Percentiles rank a stretch among this genome's conserved stretches.
These are phyloP conservation scores for Phytomonas francai DNA, from an alignment of 208 protist genomes.

Conservation along the genomic window DNA sequence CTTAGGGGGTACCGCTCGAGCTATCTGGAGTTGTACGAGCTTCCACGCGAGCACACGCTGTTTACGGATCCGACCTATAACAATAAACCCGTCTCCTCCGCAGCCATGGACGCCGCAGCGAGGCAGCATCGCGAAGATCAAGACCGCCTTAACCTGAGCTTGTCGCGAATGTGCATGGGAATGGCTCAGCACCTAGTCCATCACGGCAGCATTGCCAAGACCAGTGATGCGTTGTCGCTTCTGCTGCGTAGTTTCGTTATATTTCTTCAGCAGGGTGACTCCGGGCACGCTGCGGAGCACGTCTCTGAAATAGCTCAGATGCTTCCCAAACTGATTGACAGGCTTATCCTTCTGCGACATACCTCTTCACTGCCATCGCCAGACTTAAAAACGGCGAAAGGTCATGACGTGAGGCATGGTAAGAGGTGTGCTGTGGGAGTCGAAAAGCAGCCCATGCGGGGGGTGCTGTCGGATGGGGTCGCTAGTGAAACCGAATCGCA, in stretches of 20 bases:
- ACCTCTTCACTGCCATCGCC: not conserved
- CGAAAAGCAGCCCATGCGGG: not conserved
- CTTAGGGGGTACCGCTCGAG: conserved; percentile 38
- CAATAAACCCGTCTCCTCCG: not conserved
- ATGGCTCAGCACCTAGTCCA: conserved; percentile 50
- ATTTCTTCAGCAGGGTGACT: conserved; percentile 31
- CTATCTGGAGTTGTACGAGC: conserved; percentile 66
- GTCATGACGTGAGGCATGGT: conserved; percentile 7
- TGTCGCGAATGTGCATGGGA: conserved; percentile 63
- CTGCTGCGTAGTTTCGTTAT: conserved; percentile 53
- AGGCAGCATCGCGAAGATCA: conserved; percentile 9
- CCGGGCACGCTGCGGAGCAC: conserved; percentile 13
- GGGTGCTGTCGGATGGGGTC: not conserved
- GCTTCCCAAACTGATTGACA: conserved; percentile 37
- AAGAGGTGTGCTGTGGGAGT: not conserved
- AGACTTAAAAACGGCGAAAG: conserved; percentile 8
- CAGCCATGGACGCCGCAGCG: not conserved
- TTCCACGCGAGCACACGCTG: conserved; percentile 23
- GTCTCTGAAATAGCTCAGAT: conserved; percentile 28
- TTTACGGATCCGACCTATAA: conserved; percentile 5
- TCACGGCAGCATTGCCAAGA: conserved; percentile 29
- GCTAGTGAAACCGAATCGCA: not conserved
- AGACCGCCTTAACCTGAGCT: conserved; percentile 34
- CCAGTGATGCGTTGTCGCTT: conserved; percentile 38
- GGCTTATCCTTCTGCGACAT: not conserved